A percentile compares a stretch with the other conserved stretches of the same genome.
Evolutionary conservation across 2,329 filamentous ascomycete species (phyloP).

Genomic region (Amylocarpus encephaloides): DNA sequence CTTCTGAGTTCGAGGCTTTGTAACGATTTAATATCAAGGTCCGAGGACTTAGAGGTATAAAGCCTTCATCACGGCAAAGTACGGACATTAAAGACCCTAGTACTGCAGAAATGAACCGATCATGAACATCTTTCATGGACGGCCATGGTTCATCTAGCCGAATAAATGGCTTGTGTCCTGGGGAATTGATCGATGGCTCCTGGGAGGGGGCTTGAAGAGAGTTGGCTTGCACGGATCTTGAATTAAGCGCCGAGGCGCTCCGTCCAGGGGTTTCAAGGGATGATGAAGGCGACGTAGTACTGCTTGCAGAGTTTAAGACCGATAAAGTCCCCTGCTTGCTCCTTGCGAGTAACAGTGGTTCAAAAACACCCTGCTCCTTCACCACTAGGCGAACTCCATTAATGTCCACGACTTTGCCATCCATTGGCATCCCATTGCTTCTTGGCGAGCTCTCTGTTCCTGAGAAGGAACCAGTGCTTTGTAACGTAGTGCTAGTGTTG

Average conservation of each 20-base stretch:
- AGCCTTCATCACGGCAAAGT: conserved; percentile 29
- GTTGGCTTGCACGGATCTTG: conserved; percentile 22
- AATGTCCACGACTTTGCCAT: conserved; percentile 11
- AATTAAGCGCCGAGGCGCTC: conserved; percentile 25
- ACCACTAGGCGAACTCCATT: conserved; percentile 18
- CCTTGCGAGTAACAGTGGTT: conserved; percentile 25
- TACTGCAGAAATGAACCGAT: conserved; percentile 31
- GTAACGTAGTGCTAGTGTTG: background rate
- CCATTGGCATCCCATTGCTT: too few relatives aligned
- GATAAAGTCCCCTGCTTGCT: conserved; percentile 17
- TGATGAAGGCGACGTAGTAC: conserved; percentile 27
- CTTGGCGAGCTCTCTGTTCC: background rate
- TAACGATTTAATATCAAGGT: conserved; percentile 25
- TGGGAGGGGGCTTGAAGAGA: conserved; percentile 17
- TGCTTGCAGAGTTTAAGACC: conserved; percentile 20
- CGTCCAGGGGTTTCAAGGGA: conserved; percentile 23
- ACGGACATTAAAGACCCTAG: conserved; percentile 28
- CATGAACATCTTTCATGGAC: conserved; percentile 28
- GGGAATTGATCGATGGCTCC: conserved; percentile 21
- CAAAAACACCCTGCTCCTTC: conserved; percentile 26
- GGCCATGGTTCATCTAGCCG: conserved; percentile 12
- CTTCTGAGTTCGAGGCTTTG: conserved; percentile 3
- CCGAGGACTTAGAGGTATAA: conserved; percentile 31
- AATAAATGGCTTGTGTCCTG: conserved; percentile 18
- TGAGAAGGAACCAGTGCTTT: conserved; percentile 5